A percentile compares a stretch with the other conserved stretches of the same genome.
These are phyloP conservation scores for Xylariaceae sp. DNA, from an alignment of 2,329 filamentous ascomycete species.

Conservation along the genomic window DNA sequence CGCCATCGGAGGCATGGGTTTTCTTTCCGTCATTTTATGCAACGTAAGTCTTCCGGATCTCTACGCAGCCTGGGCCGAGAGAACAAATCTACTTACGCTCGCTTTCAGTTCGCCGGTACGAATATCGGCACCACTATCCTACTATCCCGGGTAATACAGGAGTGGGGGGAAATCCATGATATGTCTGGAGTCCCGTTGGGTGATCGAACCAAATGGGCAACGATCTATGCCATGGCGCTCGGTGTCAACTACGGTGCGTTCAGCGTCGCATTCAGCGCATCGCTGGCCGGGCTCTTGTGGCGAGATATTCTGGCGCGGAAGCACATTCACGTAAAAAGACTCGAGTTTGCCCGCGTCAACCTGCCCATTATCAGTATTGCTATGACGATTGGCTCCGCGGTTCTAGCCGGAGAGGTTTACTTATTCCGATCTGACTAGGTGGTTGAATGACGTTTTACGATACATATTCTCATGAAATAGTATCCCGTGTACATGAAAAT, in stretches of 20 bases:
- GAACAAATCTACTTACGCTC: not conserved
- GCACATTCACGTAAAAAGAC: constrained; percentile 66
- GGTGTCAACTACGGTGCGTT: constrained; percentile 79
- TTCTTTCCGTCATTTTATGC: constrained; percentile 72
- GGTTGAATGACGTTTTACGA: constrained; percentile 11
- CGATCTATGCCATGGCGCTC: constrained; percentile 75
- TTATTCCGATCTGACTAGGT: constrained; percentile 48
- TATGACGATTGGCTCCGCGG: constrained; percentile 62
- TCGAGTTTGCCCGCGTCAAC: constrained; percentile 73
- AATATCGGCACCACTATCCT: constrained; percentile 80
- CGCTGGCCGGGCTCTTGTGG: constrained; percentile 74
- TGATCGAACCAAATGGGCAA: constrained; percentile 73
- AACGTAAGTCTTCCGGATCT: constrained; percentile 60
- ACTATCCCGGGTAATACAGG: constrained; percentile 71
- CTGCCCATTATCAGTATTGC: constrained; percentile 72
- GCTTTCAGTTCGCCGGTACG: constrained; percentile 72
- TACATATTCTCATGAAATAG: not conserved
- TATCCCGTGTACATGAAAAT: too few species aligned
- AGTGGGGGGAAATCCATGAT: constrained; percentile 67
- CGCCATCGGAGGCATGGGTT: constrained; percentile 74
- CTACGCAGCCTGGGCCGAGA: not conserved
- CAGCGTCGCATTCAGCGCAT: constrained; percentile 73
- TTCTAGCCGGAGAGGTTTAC: constrained; percentile 63
- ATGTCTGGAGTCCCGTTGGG: constrained; percentile 55
- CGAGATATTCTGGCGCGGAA: constrained; percentile 72